Percentiles rank a stretch among this genome's conserved stretches.
Evolutionary conservation across 2,329 filamentous ascomycete genomes (phyloP).

Genomic region (Setomelanomma holmii): DNA sequence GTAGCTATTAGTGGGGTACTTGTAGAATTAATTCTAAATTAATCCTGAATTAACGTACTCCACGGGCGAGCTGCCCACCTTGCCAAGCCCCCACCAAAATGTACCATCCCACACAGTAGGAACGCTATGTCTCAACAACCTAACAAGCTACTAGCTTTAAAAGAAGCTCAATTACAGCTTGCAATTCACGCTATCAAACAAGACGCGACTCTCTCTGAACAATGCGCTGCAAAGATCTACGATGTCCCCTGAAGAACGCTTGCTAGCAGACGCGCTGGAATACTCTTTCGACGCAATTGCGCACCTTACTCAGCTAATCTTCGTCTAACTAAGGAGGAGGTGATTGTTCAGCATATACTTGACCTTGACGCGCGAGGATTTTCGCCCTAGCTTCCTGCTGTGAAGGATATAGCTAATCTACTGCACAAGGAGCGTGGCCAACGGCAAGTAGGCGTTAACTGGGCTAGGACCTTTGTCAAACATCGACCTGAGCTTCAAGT

Average conservation of each 20-base stretch:
- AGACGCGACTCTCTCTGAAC: slow-evolving; percentile 2
- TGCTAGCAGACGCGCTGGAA: neutral
- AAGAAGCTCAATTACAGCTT: no score
- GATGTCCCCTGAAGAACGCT: neutral
- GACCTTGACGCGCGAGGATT: no score
- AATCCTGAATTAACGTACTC: no score
- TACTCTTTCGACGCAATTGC: neutral
- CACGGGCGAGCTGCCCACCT: no score
- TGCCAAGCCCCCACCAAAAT: neutral
- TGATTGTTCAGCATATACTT: neutral
- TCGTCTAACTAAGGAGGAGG: neutral
- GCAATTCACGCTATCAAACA: slow-evolving; percentile 6
- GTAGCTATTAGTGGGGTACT: no score
- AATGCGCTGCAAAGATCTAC: slow-evolving; percentile 8
- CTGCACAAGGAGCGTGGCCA: no score
- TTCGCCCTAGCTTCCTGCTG: no score
- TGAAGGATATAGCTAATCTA: no score
- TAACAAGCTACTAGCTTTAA: slow-evolving; percentile 3
- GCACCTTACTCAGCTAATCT: slow-evolving; percentile 1
- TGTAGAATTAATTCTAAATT: no score
- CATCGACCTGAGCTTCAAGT: no score
- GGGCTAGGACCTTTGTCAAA: no score
- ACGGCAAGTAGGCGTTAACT: no score
- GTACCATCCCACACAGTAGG: neutral
- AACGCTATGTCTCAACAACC: neutral